Base-by-base conservation (phyloP, 352 stramenopile species). In the Phytophthora fragariaefolia region DNA sequence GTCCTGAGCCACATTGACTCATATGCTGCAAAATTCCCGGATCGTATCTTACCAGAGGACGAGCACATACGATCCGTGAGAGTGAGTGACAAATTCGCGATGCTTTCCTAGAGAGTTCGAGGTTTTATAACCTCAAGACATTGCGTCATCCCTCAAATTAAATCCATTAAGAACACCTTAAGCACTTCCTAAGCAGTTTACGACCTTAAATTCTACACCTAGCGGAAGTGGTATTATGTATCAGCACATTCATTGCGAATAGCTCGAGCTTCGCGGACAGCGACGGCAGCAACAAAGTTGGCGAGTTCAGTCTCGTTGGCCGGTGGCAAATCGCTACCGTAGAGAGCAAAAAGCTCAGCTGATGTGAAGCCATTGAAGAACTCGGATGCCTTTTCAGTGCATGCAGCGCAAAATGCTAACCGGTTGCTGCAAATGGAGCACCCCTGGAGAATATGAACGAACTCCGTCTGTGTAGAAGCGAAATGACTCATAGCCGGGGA, bases 361-460 rank as follows among this genome's bases (percentile, higher is more conserved):
- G 63, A 64, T 6, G 82, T 77, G 66, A 85, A 87, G 4, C 79
- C 79, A 5, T 65, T 74, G 48, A 91, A 91, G 71, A 87, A 93
- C 58, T 91, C 84, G 66, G 70, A 77, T 17, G 82, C 73, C 22
- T 77, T 80, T 20, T 69, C 63, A 2, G 74, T 64, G 60, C 84
- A 93, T 2, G 66, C 36, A 15, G 49, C 10, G 26, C 84, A 93
- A 74, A 90, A 91, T 4, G 72, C 72, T 32, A 81, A 57, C 49
- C 84, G 84, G 23, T 73, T 72, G 48, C 74, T 79, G 63, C 84
- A 93, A n/a, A 74, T 56, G 20, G 57, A 68, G 53, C 84, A 92
- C 10, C 49, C 48, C 62, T 90, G 75, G 18, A 93, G 70, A 45
- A 77, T 23, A 48, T 87, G 79, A 23, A 93, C 70, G 43, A 93